phyloP scores from a whole-genome alignment of 2,329 filamentous ascomycete genomes.

The Cytospora paraplurivora region DNA sequence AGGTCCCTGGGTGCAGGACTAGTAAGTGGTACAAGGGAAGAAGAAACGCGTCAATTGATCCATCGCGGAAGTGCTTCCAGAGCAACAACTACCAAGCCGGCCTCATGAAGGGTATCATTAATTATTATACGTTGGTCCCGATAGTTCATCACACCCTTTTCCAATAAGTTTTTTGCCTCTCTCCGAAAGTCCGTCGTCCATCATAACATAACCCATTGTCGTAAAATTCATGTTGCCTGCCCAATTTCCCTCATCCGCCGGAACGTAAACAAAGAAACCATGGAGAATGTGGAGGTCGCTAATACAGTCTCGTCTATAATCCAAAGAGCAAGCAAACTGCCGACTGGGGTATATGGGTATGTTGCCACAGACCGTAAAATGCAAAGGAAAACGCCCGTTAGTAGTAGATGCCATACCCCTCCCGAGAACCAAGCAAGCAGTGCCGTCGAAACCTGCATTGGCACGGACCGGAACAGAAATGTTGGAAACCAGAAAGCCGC shows the following conservation, averaged over 20 bases:
- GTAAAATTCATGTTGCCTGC: conserved; percentile 12
- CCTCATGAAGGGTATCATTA: conserved; percentile 23
- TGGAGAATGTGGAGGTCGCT: neutral
- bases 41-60: conserved; percentile 7
- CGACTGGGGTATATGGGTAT: conserved; percentile 24
- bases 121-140: conserved; percentile 19
- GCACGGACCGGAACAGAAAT: conserved; percentile 1
- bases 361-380: conserved; percentile 19
- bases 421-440: conserved; percentile 23
- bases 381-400: conserved; percentile 17
- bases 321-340: conserved; percentile 4
- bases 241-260: conserved; percentile 2
- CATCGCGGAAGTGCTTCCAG: conserved; percentile 15
- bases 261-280: neutral
- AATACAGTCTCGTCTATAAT: conserved; percentile 17
- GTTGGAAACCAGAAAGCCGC: conserved; percentile 1
- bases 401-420: conserved; percentile 17
- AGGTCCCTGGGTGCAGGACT: neutral
- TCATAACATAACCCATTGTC: conserved; percentile 15
- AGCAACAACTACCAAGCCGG: conserved; percentile 16
- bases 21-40: neutral
- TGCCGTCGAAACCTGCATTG: conserved; percentile 19
- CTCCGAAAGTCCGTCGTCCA: conserved; percentile 16
- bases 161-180: conserved; percentile 11
- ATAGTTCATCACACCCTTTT: conserved; percentile 2